Evolutionary conservation across 192 early-diverging fungal species (phyloP).

Genomic region (Phycomyces blakesleeanus): DNA sequence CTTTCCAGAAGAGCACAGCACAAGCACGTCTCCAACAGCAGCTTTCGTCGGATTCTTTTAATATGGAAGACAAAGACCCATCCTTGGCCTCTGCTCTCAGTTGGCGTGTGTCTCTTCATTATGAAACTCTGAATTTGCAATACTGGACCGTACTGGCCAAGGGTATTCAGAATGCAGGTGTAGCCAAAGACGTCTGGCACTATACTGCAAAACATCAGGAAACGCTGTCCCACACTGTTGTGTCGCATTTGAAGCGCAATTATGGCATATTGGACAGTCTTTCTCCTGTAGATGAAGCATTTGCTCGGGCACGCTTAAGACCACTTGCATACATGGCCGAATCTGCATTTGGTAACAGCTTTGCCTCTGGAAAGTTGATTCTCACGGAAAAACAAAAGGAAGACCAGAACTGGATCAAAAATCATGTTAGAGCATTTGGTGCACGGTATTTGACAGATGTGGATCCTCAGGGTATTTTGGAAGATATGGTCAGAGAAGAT

Average conservation of each 20-base stretch:
- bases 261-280: constrained; percentile 22
- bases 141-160: constrained; percentile 55
- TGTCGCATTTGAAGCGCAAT: constrained; percentile 38
- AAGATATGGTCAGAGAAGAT: constrained; percentile 5
- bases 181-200: constrained; percentile 53
- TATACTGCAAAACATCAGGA: constrained; percentile 45
- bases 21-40: background rate
- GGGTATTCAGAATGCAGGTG: constrained; percentile 46
- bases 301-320: constrained; percentile 29
- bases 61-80: too few species aligned
- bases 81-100: background rate
- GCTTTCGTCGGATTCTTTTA: background rate
- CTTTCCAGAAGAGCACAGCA: constrained; percentile 20
- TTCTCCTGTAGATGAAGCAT: constrained; percentile 28
- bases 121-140: constrained; percentile 50
- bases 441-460: background rate
- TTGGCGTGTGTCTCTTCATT: constrained; percentile 29
- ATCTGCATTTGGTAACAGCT: constrained; percentile 36
- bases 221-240: constrained; percentile 41
- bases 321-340: constrained; percentile 50
- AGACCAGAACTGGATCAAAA: constrained; percentile 7
- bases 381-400: background rate
- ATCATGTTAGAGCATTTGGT: constrained; percentile 12
- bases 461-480: background rate
- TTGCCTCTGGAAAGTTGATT: background rate